Base-by-base conservation (phyloP, 139 green algal genomes). In the Chlorella sorokiniana region DNA sequence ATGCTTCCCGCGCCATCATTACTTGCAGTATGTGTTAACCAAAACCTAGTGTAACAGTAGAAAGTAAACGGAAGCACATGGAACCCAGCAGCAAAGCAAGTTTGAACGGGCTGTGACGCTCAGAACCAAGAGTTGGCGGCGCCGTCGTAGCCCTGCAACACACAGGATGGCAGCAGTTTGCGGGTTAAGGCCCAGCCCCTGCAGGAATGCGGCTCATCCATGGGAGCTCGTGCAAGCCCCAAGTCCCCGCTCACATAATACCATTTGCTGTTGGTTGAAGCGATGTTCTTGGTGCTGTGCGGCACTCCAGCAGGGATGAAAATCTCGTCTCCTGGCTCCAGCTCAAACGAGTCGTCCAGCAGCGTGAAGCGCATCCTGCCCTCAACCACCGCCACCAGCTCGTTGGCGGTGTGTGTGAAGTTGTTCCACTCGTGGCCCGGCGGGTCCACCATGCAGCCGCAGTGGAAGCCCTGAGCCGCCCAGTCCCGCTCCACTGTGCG, bases 351-450 rank as follows among this genome's bases (percentile, higher is more conserved):
- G 6, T 82, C 61, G 63, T 82, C 76, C 16, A 82, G 27, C 9
- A 82, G n/a, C 4, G 76, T 82, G 31, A 82, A 82, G 18, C 76
- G 61, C 76, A 82, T 82, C 18, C 62, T 29, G 4, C 76, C 76
- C 35, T 73, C 61, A 22, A 62, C 42, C 4, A 73, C 61, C 1
- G 62, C 38, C 29, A 82, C 76, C 42, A 82, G 76, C 62, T 82
- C 76, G n/a, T 82, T 82, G 61, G 56, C 62, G 9, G 51, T 31
- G 44, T 82, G 76, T 1, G 76, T 82, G 23, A 73, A 82, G 76
- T 82, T 82, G 62, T 74, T 82, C 76, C 76, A 82, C 62, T 82
- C 62, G 31, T 82, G 76, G 76, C 76, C 76, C 22, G 76, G 76
- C 8, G 76, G 76, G 44, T 82, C 76, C 1, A 82, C 42, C 62